Evolutionary conservation across 495 filamentous ascomycete genomes (phyloP).

Genomic region (Podospora pseudopauciseta): DNA sequence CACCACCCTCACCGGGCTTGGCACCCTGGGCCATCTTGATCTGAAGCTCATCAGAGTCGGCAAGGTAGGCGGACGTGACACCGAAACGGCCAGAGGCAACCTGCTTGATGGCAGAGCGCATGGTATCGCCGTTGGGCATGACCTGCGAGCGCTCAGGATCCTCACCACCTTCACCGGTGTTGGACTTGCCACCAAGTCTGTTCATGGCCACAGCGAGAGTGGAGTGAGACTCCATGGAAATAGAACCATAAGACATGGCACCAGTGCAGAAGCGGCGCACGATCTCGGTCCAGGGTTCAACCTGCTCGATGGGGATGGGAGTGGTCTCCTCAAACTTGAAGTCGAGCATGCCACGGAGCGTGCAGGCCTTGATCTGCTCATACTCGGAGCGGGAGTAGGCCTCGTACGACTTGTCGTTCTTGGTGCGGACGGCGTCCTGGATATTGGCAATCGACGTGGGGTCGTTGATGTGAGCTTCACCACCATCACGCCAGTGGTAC

Average conservation of each 20-base stretch:
- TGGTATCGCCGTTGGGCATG: constrained; percentile 92
- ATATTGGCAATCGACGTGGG: constrained; percentile 94
- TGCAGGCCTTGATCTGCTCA: constrained; percentile 98
- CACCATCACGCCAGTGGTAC: constrained; percentile 99
- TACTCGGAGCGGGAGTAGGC: constrained; percentile 93
- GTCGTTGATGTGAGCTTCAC: constrained; percentile 97
- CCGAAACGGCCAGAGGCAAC: constrained; percentile 97
- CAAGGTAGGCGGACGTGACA: constrained; percentile 97
- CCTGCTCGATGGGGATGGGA: constrained; percentile 93
- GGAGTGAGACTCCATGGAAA: constrained; percentile 99
- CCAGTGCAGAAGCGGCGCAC: constrained; percentile 98
- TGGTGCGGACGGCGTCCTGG: constrained; percentile 94
- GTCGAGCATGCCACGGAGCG: constrained; percentile 91
- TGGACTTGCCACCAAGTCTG: constrained; percentile 93
- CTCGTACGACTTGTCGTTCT: constrained; percentile 99
- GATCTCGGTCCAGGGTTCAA: constrained; percentile 98
- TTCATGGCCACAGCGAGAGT: constrained; percentile 98
- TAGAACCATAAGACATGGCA: constrained; percentile 99
- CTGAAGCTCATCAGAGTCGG: constrained; percentile 95
- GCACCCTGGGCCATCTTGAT: constrained; percentile 99
- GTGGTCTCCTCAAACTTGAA: constrained; percentile 90
- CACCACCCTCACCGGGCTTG: constrained; percentile 98
- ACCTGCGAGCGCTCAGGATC: constrained; percentile 86
- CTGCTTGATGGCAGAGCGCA: constrained; percentile 99
- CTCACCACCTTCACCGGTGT: constrained; percentile 98